These are phyloP conservation scores for Trypanosoma mega DNA, from an alignment of 208 protist species.

Conservation along the genomic window DNA sequence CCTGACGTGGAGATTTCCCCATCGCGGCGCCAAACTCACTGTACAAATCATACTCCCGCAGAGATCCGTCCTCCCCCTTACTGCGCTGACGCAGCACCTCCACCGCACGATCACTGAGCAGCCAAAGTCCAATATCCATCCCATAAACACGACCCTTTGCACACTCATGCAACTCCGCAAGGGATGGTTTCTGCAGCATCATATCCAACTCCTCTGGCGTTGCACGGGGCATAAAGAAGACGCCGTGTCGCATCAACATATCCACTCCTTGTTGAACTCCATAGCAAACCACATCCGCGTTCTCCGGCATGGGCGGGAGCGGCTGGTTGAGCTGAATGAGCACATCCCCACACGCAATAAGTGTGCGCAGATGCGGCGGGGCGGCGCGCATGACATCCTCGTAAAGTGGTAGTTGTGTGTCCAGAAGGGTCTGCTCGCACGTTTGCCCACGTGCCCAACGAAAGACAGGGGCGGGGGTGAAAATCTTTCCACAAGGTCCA, in stretches of 20 bases:
- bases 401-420: constrained; percentile 32
- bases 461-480: constrained; percentile 41
- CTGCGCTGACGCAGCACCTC: constrained; percentile 28
- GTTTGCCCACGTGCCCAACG: constrained; percentile 29
- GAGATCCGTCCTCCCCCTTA: constrained; percentile 6
- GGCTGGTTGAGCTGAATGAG: constrained; percentile 6
- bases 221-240: constrained; percentile 36
- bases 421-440: constrained; percentile 39
- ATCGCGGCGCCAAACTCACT: constrained; percentile 38
- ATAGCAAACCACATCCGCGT: constrained; percentile 53
- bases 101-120: constrained; percentile 49
- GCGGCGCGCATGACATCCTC: constrained; percentile 20
- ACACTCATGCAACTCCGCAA: constrained; percentile 25
- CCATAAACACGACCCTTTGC: constrained; percentile 2
- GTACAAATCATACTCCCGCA: constrained; percentile 41
- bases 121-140: constrained; percentile 48
- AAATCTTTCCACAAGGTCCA: constrained; percentile 37
- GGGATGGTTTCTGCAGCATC: constrained; percentile 59
- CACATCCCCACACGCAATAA: constrained; percentile 46
- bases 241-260: constrained; percentile 32
- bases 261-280: constrained; percentile 27
- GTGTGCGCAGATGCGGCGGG: constrained; percentile 32
- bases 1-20: constrained; percentile 17
- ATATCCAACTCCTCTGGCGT: constrained; percentile 30
- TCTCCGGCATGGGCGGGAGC: constrained; percentile 5